These are phyloP conservation scores for Phytophthora ohioensis DNA, from an alignment of 352 stramenopile species.

Conservation along the genomic window DNA sequence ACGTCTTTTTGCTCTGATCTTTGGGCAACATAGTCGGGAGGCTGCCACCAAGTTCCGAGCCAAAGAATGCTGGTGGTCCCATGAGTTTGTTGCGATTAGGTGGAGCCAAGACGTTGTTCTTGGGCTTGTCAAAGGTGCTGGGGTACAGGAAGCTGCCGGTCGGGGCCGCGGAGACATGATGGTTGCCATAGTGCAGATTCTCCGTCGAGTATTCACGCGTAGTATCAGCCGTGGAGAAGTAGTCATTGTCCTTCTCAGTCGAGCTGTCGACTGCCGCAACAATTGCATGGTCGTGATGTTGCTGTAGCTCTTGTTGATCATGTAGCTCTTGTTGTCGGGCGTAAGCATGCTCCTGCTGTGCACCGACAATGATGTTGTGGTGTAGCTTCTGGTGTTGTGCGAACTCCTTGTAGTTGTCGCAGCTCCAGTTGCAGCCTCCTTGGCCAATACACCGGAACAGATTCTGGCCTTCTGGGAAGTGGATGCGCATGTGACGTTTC, in stretches of 20 bases:
- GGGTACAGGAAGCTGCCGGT: conserved; percentile 51
- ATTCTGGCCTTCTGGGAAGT: conserved; percentile 83
- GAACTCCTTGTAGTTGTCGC: conserved; percentile 90
- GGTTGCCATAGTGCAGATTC: conserved; percentile 21
- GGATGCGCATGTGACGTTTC: conserved; percentile 89
- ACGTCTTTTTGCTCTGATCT: conserved; percentile 43
- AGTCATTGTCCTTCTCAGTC: conserved; percentile 49
- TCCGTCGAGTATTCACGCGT: conserved; percentile 35
- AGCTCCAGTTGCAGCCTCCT: conserved; percentile 59
- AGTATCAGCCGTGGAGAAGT: conserved; percentile 43
- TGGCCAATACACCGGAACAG: conserved; percentile 76
- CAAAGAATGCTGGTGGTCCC: conserved; percentile 44
- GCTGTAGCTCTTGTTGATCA: conserved; percentile 15
- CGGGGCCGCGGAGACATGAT: conserved; percentile 17
- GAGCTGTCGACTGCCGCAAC: conserved; percentile 1
- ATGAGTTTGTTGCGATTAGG: conserved; percentile 51
- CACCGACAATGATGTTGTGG: conserved; percentile 76
- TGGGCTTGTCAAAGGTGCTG: conserved; percentile 47
- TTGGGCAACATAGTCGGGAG: conserved; percentile 52
- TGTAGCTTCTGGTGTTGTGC: conserved; percentile 79
- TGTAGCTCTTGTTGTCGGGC: not conserved
- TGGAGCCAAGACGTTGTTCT: conserved; percentile 28
- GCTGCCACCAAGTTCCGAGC: conserved; percentile 25
- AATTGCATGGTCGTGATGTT: not conserved
- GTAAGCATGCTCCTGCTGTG: conserved; percentile 36